Evolutionary conservation across 78 protist species (phyloP).

Genomic region (Pigoraptor vietnamica): DNA sequence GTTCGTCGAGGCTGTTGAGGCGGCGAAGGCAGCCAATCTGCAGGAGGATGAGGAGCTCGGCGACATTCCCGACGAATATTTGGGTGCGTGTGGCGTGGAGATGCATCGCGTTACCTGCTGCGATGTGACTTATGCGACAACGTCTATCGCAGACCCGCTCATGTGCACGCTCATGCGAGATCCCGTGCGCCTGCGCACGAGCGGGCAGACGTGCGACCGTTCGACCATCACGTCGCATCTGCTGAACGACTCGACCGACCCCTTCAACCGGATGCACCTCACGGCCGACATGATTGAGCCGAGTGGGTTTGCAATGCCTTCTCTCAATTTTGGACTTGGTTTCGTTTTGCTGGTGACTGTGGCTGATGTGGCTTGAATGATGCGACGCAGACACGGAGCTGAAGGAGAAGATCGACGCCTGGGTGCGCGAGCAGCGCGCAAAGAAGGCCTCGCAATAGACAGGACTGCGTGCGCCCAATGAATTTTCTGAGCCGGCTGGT

Average conservation of each 20-base stretch:
- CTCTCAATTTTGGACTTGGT: not conserved
- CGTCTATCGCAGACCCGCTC: constrained; percentile 14
- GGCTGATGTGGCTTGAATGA: not conserved
- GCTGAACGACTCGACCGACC: constrained; percentile 21
- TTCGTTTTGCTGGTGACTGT: not conserved
- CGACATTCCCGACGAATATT: constrained; percentile 25
- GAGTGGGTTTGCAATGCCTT: not conserved
- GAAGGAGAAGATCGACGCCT: not conserved
- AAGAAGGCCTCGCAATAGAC: not conserved
- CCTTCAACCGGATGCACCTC: constrained; percentile 26
- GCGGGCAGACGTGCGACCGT: constrained; percentile 8
- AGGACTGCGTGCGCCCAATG: too few species aligned
- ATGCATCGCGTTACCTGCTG: not conserved
- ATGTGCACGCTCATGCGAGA: constrained; percentile 31
- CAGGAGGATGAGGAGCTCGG: constrained; percentile 27
- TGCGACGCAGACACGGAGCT: not conserved
- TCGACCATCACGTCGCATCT: constrained; percentile 20
- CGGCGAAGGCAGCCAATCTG: not conserved
- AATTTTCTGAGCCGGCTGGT: too few species aligned
- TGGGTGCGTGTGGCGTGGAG: not conserved
- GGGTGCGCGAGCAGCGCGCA: not conserved
- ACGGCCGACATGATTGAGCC: constrained; percentile 20
- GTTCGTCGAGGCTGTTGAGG: not conserved
- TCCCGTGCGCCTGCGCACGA: constrained; percentile 25
- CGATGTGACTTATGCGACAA: not conserved